Percentiles rank a stretch among this genome's conserved stretches.
phyloP scores from a whole-genome alignment of 2,329 filamentous ascomycete genomes.

The Sodiomyces alkalinus region DNA sequence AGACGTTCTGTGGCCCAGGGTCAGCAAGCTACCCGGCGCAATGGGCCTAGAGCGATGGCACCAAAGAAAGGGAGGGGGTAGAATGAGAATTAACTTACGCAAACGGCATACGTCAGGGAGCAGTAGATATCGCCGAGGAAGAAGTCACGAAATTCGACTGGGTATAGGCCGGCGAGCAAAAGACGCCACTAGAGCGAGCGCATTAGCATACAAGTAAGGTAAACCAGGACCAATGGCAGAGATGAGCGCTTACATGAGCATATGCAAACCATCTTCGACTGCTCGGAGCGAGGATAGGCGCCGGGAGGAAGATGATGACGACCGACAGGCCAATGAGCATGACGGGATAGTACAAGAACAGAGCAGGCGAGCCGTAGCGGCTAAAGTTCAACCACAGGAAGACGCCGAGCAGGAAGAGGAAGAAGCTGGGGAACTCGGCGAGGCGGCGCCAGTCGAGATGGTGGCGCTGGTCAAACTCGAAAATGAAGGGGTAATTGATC shows the following conservation, averaged over 20 bases:
- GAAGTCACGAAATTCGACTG: conserved; percentile 94
- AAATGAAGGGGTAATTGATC: conserved; percentile 94
- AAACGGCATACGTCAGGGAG: conserved; percentile 79
- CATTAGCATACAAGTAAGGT: conserved; percentile 5
- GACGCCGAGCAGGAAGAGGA: conserved; percentile 62
- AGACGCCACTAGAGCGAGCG: conserved; percentile 56
- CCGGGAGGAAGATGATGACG: conserved; percentile 60
- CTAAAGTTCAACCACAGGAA: conserved; percentile 85
- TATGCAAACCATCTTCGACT: conserved; percentile 78
- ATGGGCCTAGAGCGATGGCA: too few relatives aligned
- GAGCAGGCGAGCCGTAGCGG: conserved; percentile 42
- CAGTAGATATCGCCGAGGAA: conserved; percentile 97
- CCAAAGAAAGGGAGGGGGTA: conserved; percentile 3
- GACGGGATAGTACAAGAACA: conserved; percentile 80
- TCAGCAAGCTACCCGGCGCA: too few relatives aligned
- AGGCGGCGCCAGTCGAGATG: conserved; percentile 82
- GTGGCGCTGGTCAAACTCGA: conserved; percentile 83
- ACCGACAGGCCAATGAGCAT: conserved; percentile 57
- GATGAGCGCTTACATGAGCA: conserved; percentile 53
- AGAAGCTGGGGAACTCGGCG: conserved; percentile 72
- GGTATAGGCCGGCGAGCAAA: conserved; percentile 70
- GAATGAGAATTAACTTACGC: conserved; percentile 58
- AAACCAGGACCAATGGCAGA: too few relatives aligned
- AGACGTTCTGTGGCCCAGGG: conserved; percentile 83
- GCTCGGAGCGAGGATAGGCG: conserved; percentile 56